These are phyloP conservation scores for Nakaseomyces sp. DNA, from an alignment of 1,139 yeast species.

Conservation along the genomic window DNA sequence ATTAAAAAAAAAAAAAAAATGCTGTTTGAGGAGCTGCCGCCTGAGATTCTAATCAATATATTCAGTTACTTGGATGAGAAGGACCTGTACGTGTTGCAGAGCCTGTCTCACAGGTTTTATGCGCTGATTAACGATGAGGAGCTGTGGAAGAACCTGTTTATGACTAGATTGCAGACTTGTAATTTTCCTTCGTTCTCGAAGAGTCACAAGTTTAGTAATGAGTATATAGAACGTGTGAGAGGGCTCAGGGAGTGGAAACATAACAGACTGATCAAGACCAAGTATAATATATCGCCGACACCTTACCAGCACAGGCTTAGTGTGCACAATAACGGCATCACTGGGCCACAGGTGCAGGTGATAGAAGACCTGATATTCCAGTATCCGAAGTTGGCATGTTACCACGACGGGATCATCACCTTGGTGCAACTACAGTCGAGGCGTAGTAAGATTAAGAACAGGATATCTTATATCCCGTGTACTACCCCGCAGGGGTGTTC, in stretches of 20 bases:
- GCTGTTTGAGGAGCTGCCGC: slow-evolving; percentile 38
- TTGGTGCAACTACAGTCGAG: slow-evolving; percentile 28
- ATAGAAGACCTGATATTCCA: slow-evolving; percentile 28
- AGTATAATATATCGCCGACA: slow-evolving; percentile 25
- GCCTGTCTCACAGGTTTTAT: slow-evolving; percentile 49
- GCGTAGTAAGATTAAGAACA: slow-evolving; percentile 21
- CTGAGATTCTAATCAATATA: slow-evolving; percentile 48
- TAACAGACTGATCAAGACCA: slow-evolving; percentile 34
- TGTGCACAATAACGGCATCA: slow-evolving; percentile 9
- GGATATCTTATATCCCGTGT: slow-evolving; percentile 32
- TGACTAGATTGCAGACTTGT: slow-evolving; percentile 37
- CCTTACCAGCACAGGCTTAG: slow-evolving; percentile 7
- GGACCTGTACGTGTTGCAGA: slow-evolving; percentile 41
- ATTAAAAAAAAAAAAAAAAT: background rate
- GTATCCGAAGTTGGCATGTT: slow-evolving; percentile 32
- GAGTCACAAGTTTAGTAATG: slow-evolving; percentile 47
- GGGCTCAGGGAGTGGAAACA: slow-evolving; percentile 46
- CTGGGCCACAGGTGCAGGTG: slow-evolving; percentile 29
- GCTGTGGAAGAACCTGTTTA: slow-evolving; percentile 55
- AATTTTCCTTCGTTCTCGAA: slow-evolving; percentile 51
- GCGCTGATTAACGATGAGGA: slow-evolving; percentile 46
- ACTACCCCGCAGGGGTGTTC: slow-evolving; percentile 35
- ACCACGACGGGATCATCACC: slow-evolving; percentile 33
- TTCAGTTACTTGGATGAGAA: slow-evolving; percentile 50
- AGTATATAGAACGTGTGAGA: slow-evolving; percentile 42